Base-by-base conservation (phyloP, 352 stramenopile species). In the Peronosclerospora sorghi region DNA sequence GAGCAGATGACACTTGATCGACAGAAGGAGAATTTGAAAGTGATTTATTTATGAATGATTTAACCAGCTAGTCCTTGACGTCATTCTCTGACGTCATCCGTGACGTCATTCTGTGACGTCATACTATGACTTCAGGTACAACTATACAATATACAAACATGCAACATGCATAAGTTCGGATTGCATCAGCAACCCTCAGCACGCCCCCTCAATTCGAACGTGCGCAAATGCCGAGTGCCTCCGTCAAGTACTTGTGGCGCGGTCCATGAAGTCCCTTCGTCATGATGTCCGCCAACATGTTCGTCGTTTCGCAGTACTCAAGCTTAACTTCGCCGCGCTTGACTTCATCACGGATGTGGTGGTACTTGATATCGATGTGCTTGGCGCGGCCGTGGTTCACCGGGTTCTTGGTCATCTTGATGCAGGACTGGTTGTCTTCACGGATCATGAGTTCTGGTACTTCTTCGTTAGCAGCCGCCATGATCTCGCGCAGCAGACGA, bases 341-440 rank as follows among this genome's bases (percentile, higher is more conserved):
- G 13, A 32, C 28, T 14, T 32, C 28, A 32, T 32, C 28, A n/a
- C 28, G 28, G 8, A 32, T 32, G 28, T 32, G 28, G 13, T 32
- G 28, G 28, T 32, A 32, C 28, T 32, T 32, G 28, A 32, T 32
- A 8, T 32, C 28, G 13, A 32, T 32, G 13, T 32, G 28, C 28
- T 32, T 32, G 28, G 28, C 28, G 4, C 13, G 28, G 13, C 28
- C 28, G 13, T 32, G 28, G 13, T 32, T 32, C 28, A 32, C 28
- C 28, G 28, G 28, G 8, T 32, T 32, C 28, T 32, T 32, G 4
- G 28, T 14, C 28, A 32, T 32, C 28, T 32, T 32, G 28, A 32
- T 32, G 19, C 45, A 51, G 28, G 29, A 35, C 10, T 46, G 21
- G 8, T 41, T 46, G 14, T 45, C 45, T 29, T 52, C 45, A 13